These are phyloP conservation scores for Amanita phalloides DNA, from an alignment of 768 basidiomycete genomes.

Conservation along the genomic window DNA sequence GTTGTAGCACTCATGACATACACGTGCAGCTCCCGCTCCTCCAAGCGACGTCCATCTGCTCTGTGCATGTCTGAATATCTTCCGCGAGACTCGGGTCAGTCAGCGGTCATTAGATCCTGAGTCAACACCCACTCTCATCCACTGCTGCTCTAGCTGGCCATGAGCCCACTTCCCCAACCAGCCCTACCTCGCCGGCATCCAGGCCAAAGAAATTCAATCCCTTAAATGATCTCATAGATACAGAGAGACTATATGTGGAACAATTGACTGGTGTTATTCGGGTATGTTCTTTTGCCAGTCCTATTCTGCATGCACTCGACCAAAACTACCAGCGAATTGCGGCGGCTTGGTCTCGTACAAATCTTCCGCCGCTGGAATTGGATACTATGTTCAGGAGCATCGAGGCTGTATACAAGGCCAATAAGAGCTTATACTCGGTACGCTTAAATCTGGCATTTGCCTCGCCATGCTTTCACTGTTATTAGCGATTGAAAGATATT, in stretches of 20 bases:
- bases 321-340: constrained; percentile 69
- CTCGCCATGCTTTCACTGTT: constrained; percentile 10
- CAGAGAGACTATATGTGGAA: constrained; percentile 88
- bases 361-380: constrained; percentile 86
- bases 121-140: constrained; percentile 2
- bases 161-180: constrained; percentile 25
- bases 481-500: constrained; percentile 87
- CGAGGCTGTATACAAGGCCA: constrained; percentile 88
- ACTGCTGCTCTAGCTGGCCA: constrained; percentile 16
- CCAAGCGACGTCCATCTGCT: not conserved
- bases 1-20: constrained; percentile 14
- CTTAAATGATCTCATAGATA: constrained; percentile 85
- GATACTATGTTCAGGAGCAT: constrained; percentile 93
- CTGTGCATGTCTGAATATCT: not conserved
- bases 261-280: constrained; percentile 84
- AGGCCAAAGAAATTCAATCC: constrained; percentile 68
- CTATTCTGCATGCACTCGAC: constrained; percentile 5
- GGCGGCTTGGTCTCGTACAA: constrained; percentile 93
- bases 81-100: not conserved
- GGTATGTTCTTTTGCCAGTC: constrained; percentile 33
- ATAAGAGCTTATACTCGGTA: constrained; percentile 70
- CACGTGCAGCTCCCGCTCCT: not conserved
- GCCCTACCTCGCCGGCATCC: constrained; percentile 22
- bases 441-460: constrained; percentile 13
- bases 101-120: constrained; percentile 1